phyloP scores from a whole-genome alignment of 768 basidiomycete species.

The Podaxis sp. region DNA sequence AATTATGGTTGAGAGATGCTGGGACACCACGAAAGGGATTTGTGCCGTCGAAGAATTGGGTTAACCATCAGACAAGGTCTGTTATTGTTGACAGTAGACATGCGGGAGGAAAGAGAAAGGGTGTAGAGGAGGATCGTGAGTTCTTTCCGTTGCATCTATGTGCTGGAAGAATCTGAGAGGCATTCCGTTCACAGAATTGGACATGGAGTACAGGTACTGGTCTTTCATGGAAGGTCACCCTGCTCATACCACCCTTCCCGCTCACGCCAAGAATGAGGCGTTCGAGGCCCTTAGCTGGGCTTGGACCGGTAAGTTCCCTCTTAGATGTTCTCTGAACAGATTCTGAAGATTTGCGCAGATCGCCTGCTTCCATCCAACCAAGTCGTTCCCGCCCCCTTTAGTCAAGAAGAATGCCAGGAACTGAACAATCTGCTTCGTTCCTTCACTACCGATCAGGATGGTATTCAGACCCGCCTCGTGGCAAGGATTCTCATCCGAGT shows the following conservation, averaged over 20 bases:
- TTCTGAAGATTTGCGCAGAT: conserved; percentile 37
- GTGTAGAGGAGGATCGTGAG: conserved; percentile 45
- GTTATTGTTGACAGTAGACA: conserved; percentile 41
- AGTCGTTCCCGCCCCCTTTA: conserved; percentile 64
- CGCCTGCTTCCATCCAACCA: conserved; percentile 64
- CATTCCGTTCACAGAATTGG: conserved; percentile 51
- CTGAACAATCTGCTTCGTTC: conserved; percentile 56
- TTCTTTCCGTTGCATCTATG: conserved; percentile 15
- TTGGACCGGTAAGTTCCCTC: conserved; percentile 56
- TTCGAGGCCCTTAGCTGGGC: conserved; percentile 79
- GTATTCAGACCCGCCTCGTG: conserved; percentile 58
- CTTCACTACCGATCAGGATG: conserved; percentile 33
- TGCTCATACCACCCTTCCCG: conserved; percentile 61
- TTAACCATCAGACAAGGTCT: conserved; percentile 61
- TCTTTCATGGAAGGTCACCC: conserved; percentile 78
- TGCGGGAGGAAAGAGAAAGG: conserved; percentile 23
- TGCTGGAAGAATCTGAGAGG: not conserved
- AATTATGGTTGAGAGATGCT: conserved; percentile 63
- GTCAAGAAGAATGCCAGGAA: conserved; percentile 76
- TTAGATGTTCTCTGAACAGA: not conserved
- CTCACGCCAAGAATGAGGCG: conserved; percentile 62
- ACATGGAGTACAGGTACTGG: conserved; percentile 83
- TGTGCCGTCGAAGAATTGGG: conserved; percentile 52
- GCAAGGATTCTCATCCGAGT: conserved; percentile 69
- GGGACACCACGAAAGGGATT: conserved; percentile 29